phyloP scores from a whole-genome alignment of 148 eudicot species.

The Chenopodium suecicum region DNA sequence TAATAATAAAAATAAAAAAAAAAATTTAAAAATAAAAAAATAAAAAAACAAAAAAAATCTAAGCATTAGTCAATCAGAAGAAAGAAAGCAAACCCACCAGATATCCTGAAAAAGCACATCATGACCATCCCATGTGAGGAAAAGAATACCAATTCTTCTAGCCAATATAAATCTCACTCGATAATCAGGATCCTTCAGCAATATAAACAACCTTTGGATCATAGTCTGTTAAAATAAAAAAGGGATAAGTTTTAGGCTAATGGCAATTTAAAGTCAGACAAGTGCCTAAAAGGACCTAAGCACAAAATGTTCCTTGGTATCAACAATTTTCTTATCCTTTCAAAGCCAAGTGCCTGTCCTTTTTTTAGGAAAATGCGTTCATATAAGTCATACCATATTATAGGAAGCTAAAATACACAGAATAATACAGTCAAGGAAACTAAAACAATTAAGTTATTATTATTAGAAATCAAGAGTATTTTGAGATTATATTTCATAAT shows the following conservation, averaged over 20 bases:
- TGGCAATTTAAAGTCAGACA: background rate
- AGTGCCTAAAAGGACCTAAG: background rate
- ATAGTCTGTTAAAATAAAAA: conserved; percentile 46
- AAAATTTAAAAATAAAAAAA: background rate
- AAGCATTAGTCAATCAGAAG: background rate
- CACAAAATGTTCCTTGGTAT: background rate
- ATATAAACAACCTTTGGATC: conserved; percentile 74
- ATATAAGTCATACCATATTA: background rate
- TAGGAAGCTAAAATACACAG: background rate
- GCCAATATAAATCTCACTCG: conserved; percentile 82
- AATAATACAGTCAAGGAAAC: background rate
- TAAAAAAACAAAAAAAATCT: too few species aligned
- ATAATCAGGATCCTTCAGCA: conserved; percentile 86
- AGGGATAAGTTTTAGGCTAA: conserved; percentile 2
- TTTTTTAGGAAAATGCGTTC: background rate
- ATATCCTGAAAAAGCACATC: conserved; percentile 88
- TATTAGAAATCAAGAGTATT: too few species aligned
- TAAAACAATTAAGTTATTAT: too few species aligned
- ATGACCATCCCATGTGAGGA: conserved; percentile 99
- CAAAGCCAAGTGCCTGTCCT: background rate
- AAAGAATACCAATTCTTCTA: conserved; percentile 76
- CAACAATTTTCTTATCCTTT: background rate
- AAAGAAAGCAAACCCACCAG: conserved; percentile 45
- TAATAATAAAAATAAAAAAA: background rate
- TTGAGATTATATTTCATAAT: too few species aligned